Conservation (phyloP, 1,284 basidiomycete genomes). For the Peniophora sp. region DNA sequence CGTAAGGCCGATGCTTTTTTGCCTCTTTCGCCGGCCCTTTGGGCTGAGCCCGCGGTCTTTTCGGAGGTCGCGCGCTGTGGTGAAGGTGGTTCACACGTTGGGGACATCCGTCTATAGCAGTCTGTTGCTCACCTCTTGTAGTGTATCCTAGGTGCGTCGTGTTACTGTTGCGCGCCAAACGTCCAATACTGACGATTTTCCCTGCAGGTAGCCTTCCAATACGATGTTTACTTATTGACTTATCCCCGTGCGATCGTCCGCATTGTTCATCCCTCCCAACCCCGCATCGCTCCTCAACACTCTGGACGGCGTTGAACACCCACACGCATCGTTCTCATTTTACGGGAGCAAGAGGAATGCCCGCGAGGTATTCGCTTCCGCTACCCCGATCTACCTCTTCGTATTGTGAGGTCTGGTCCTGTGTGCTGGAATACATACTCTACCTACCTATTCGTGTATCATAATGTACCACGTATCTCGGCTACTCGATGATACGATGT, state of each 20-base stretch:
- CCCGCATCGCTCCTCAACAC: conserved; percentile 64
- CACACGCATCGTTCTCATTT: conserved; percentile 82
- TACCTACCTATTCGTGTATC: conserved; percentile 3
- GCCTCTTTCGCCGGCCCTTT: conserved; percentile 27
- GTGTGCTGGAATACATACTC: conserved; percentile 10
- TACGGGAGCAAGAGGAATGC: conserved; percentile 64
- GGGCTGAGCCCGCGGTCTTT: conserved; percentile 13
- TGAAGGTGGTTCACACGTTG: conserved; percentile 49
- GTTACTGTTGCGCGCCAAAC: not conserved
- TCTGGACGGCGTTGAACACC: conserved; percentile 68
- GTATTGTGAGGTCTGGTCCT: conserved; percentile 9
- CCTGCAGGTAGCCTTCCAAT: not conserved
- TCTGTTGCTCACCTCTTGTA: not conserved
- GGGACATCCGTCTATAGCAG: too few species aligned
- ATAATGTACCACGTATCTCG: not conserved
- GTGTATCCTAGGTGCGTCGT: conserved; percentile 3
- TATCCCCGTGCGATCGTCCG: too few species aligned
- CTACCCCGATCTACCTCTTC: conserved; percentile 15
- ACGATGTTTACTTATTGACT: too few species aligned
- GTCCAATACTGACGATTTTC: not conserved
- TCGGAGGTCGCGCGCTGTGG: conserved; percentile 12
- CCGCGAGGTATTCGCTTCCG: conserved; percentile 10
- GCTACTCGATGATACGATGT: too few species aligned
- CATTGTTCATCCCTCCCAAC: too few species aligned
- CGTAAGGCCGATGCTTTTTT: conserved; percentile 27